These are phyloP conservation scores for Venturia oleaginea DNA, from an alignment of 2,329 filamentous ascomycete species.

Conservation along the genomic window DNA sequence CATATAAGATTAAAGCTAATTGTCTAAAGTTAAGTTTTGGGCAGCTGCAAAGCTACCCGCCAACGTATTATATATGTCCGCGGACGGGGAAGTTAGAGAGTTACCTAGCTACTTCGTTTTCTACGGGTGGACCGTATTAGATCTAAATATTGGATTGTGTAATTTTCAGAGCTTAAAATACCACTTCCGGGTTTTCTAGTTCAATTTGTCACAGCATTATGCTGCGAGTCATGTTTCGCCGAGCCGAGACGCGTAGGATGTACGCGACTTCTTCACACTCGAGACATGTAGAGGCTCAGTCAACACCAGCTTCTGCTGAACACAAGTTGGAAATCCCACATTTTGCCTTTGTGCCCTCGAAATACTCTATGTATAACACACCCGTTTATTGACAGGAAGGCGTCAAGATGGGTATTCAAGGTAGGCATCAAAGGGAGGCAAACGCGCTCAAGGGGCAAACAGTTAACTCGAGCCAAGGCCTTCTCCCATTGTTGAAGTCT, in stretches of 20 bases:
- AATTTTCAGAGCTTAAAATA: too few relatives aligned
- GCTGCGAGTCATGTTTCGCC: not conserved
- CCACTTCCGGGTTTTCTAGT: too few relatives aligned
- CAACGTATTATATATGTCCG: too few relatives aligned
- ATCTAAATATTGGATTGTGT: too few relatives aligned
- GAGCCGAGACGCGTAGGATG: not conserved
- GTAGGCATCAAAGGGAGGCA: conserved; percentile 21
- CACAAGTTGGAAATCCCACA: not conserved
- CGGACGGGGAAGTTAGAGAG: too few relatives aligned
- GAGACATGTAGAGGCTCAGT: not conserved
- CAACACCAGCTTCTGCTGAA: not conserved
- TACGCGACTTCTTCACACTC: not conserved
- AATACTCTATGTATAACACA: not conserved
- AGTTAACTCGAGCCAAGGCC: conserved; percentile 44
- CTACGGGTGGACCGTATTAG: too few relatives aligned
- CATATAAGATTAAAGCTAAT: too few relatives aligned
- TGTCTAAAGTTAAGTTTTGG: too few relatives aligned
- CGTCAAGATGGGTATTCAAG: conserved; percentile 32
- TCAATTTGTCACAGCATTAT: too few relatives aligned
- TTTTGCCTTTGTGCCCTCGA: not conserved
- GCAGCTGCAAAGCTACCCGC: too few relatives aligned
- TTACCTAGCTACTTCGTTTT: too few relatives aligned
- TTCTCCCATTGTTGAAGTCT: conserved; percentile 87
- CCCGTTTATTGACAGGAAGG: conserved; percentile 19
- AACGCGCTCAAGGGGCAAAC: conserved; percentile 20